These are phyloP conservation scores for Calocybe indica DNA, from an alignment of 768 basidiomycete genomes.

Conservation along the genomic window DNA sequence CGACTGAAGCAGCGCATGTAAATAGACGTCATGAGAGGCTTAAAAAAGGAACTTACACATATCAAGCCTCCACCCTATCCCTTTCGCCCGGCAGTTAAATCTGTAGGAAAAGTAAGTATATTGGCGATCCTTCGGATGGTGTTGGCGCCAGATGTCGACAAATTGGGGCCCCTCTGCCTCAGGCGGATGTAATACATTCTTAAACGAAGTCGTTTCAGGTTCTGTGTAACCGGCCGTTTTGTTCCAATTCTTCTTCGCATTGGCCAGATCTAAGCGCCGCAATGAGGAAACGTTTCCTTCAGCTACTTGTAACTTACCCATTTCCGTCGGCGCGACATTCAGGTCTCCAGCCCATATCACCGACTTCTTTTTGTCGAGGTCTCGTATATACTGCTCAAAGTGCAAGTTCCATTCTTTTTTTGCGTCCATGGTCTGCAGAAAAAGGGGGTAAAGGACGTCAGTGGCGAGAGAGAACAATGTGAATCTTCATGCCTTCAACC, in stretches of 20 bases:
- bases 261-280: constrained; percentile 49
- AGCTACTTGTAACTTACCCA: constrained; percentile 36
- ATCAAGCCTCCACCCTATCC: constrained; percentile 85
- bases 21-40: not conserved
- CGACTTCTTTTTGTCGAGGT: constrained; percentile 72
- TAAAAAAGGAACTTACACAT: constrained; percentile 48
- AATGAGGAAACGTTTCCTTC: not conserved
- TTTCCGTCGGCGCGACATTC: constrained; percentile 78
- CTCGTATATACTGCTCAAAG: constrained; percentile 67
- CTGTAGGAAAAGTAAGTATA: constrained; percentile 86
- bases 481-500: constrained; percentile 51
- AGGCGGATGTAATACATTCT: constrained; percentile 55
- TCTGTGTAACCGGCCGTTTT: constrained; percentile 84
- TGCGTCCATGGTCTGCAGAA: constrained; percentile 58
- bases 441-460: too few relatives aligned
- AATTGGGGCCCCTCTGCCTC: constrained; percentile 39
- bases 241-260: constrained; percentile 77
- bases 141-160: constrained; percentile 74
- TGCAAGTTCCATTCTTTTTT: constrained; percentile 79
- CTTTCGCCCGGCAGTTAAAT: constrained; percentile 74
- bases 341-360: constrained; percentile 88
- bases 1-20: constrained; percentile 38
- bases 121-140: constrained; percentile 61
- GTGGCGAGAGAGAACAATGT: too few relatives aligned
- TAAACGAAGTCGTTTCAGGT: constrained; percentile 72